Percentiles rank a stretch among this genome's conserved stretches.
Evolutionary conservation across 2,329 filamentous ascomycete species (phyloP).

Genomic region (Nemania bipapillata): DNA sequence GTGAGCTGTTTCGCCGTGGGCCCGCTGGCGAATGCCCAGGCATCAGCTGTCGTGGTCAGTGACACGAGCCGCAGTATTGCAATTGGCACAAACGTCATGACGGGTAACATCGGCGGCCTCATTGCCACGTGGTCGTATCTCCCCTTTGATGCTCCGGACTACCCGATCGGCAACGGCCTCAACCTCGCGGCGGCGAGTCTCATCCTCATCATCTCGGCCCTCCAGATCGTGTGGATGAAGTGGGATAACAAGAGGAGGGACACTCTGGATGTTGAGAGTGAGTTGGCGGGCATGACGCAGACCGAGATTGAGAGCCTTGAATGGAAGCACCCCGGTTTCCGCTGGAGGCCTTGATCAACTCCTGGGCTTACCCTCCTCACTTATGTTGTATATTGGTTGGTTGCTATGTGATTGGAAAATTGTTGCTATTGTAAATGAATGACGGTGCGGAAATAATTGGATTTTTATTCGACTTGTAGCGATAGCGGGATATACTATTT

Average conservation of each 20-base stretch:
- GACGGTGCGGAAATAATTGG: background rate
- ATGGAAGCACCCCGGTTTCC: conserved; percentile 70
- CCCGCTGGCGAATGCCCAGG: conserved; percentile 73
- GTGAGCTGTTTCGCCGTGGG: conserved; percentile 72
- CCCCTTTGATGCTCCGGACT: conserved; percentile 71
- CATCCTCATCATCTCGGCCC: conserved; percentile 62
- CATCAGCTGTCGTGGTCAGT: conserved; percentile 75
- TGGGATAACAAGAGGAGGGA: conserved; percentile 68
- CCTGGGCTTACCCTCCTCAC: background rate
- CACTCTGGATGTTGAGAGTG: conserved; percentile 61
- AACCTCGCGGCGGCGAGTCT: conserved; percentile 69
- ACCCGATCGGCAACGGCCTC: conserved; percentile 75
- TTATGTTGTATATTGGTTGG: background rate
- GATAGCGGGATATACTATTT: background rate
- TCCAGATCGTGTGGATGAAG: conserved; percentile 68
- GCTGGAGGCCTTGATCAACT: conserved; percentile 60
- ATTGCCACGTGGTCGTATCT: conserved; percentile 74
- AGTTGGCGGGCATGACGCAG: conserved; percentile 62
- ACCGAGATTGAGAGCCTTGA: conserved; percentile 66
- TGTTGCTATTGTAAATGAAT: background rate
- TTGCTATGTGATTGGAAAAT: background rate
- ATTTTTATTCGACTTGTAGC: background rate
- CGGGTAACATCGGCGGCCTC: conserved; percentile 77
- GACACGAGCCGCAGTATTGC: conserved; percentile 75
- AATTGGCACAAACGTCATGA: conserved; percentile 75